Evolutionary conservation across 257 asterid genomes (phyloP), one percentile per base, ranked within the genome.

Genomic region (Jasminum sambac): DNA sequence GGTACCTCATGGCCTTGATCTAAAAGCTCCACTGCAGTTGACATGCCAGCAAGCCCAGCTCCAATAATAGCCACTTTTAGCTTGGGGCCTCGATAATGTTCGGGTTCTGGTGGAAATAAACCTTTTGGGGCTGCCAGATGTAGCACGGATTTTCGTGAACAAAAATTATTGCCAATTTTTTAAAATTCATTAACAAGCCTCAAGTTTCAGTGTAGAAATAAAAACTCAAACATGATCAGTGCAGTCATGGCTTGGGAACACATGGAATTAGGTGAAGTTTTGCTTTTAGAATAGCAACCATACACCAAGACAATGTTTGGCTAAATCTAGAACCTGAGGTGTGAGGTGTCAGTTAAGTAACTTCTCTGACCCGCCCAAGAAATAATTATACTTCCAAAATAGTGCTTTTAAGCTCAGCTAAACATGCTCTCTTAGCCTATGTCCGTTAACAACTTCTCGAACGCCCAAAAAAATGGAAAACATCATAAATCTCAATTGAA

Each of bases 11-110:
- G 99, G 74, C 99, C 99, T 84, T 95, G 99, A 80, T 95, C 98
- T 84, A 95, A 84, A 81, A 95, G 99, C 87, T 95, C 99, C 73
- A 95, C 96, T 8, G 99, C 98, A 66, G 99, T 95, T 5, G 98
- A 95, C 99, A 95, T 95, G 78, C 98, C 99, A 55, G 99, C 98
- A 64, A 95, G 96, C 52, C 99, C 99, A 67, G 99, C 93, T 76
- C 99, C 99, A 34, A 91, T 83, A 37, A 95, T 95, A 16, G 95
- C 99, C 69, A 95, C 99, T 79, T 91, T 95, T 68, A 95, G 90
- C 90, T 89, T 91, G 5, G 99, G 98, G 39, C 99, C 99, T 36
- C 89, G 85, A 70, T 95, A 91, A 79, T 83, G 92, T 78, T 89
- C 93, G 11, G 98, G 97, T 75, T 95, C 99, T 4, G 98, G 96